phyloP scores from a whole-genome alignment of 257 asterid genomes.

The Anisodus tanguticus region DNA sequence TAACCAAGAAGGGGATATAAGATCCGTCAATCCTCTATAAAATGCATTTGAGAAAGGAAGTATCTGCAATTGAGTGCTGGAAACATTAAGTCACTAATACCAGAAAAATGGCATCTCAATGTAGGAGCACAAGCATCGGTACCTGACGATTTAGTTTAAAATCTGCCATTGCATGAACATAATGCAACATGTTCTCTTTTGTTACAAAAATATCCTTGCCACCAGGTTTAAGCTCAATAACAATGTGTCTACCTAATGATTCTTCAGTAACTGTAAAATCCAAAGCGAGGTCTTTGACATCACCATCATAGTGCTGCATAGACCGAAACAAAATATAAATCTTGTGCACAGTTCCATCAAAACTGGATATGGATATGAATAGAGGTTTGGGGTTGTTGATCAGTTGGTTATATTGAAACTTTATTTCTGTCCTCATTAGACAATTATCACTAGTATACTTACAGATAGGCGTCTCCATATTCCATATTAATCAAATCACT shows the following conservation, averaged over 20 bases:
- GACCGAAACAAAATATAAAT: background rate
- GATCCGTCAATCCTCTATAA: slow-evolving; percentile 86
- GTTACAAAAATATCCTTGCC: slow-evolving; percentile 82
- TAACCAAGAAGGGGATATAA: slow-evolving; percentile 95
- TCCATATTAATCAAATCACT: slow-evolving; percentile 3
- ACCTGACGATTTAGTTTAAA: slow-evolving; percentile 97
- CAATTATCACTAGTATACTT: background rate
- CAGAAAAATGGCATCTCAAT: slow-evolving; percentile 31
- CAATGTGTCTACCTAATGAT: slow-evolving; percentile 69
- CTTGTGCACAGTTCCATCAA: slow-evolving; percentile 20
- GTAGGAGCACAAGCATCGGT: slow-evolving; percentile 32
- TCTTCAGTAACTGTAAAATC: slow-evolving; percentile 98
- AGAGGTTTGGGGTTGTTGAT: background rate
- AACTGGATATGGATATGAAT: background rate
- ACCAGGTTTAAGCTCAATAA: slow-evolving; percentile 91
- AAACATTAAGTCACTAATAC: slow-evolving; percentile 42
- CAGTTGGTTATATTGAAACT: background rate
- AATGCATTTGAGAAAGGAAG: slow-evolving; percentile 96
- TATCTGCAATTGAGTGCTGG: slow-evolving; percentile 61
- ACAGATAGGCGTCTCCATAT: background rate
- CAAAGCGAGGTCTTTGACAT: slow-evolving; percentile 73
- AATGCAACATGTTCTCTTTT: slow-evolving; percentile 94
- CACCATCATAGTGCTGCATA: slow-evolving; percentile 92
- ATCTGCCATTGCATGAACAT: slow-evolving; percentile 95
- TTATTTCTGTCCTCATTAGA: slow-evolving; percentile 17